Conservation (phyloP, 331 rosid genomes). For the Malus hybrid region DNA sequence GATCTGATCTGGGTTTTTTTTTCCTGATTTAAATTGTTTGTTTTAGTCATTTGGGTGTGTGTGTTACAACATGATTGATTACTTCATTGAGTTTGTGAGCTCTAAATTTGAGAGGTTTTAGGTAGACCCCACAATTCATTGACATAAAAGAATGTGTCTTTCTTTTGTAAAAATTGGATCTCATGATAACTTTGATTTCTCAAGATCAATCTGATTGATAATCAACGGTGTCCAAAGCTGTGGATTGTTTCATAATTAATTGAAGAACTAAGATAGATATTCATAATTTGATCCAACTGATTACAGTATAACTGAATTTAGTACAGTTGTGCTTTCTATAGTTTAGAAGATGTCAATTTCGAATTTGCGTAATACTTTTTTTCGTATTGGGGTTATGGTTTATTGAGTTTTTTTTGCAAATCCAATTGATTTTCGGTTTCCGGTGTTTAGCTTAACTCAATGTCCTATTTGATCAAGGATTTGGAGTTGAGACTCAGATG, state of each 20-base stretch:
- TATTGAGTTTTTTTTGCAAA: slow-evolving; percentile 7
- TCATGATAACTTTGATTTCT: slow-evolving; percentile 12
- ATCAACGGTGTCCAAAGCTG: background rate
- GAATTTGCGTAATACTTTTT: background rate
- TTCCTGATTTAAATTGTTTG: slow-evolving; percentile 3
- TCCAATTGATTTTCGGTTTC: background rate
- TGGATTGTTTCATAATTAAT: slow-evolving; percentile 2
- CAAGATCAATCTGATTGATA: slow-evolving; percentile 18
- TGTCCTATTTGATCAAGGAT: background rate
- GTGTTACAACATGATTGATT: slow-evolving; percentile 1
- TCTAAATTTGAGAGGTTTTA: slow-evolving; percentile 1
- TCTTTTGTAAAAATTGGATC: slow-evolving; percentile 26
- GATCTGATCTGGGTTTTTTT: slow-evolving; percentile 43
- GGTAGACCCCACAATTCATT: slow-evolving; percentile 33
- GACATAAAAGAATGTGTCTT: slow-evolving; percentile 5
- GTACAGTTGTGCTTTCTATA: slow-evolving; percentile 1
- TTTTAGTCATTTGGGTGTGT: background rate
- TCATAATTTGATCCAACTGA: background rate
- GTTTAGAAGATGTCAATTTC: background rate
- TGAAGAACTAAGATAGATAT: background rate
- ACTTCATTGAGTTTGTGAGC: background rate
- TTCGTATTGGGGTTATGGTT: slow-evolving; percentile 11
- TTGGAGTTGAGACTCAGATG: background rate
- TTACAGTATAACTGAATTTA: slow-evolving; percentile 11
- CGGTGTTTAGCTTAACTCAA: background rate